Conservation (phyloP, 495 filamentous ascomycete species). For the Tuber melanosporum region DNA sequence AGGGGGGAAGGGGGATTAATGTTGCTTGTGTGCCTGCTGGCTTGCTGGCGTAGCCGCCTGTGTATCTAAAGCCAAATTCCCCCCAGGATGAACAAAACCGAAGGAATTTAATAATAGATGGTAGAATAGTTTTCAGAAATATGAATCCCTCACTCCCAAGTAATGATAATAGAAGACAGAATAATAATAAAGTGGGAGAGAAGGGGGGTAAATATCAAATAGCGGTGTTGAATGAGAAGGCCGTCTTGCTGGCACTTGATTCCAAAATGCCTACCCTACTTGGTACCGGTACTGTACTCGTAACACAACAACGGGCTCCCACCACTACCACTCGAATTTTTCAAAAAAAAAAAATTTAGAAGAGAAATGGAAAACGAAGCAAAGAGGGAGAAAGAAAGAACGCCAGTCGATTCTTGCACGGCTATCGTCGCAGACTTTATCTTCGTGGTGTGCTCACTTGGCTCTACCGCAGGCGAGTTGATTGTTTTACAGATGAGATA, state of each 20-base stretch:
- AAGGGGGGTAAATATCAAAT: conserved; percentile 2
- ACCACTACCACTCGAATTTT: neutral
- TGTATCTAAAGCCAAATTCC: conserved; percentile 5
- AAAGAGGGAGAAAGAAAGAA: neutral
- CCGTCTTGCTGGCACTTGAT: conserved; percentile 4
- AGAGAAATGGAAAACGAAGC: neutral
- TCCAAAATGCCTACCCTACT: neutral
- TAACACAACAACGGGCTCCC: neutral
- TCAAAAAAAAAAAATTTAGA: neutral
- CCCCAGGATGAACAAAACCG: neutral
- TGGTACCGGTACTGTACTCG: neutral
- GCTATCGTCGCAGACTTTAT: neutral
- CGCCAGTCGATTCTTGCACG: neutral
- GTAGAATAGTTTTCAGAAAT: neutral
- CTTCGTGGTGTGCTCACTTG: conserved; percentile 12
- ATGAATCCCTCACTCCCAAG: neutral
- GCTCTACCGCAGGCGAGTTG: conserved; percentile 25
- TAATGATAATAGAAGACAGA: neutral
- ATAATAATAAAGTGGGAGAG: neutral
- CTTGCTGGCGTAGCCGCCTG: conserved; percentile 26
- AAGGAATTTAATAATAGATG: neutral
- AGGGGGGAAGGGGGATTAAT: conserved; percentile 20
- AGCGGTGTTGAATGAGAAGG: neutral
- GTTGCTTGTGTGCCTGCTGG: conserved; percentile 15
- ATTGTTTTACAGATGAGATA: conserved; percentile 33